Conservation (phyloP, 164 flowering plant species). For the Amborella trichopoda region DNA sequence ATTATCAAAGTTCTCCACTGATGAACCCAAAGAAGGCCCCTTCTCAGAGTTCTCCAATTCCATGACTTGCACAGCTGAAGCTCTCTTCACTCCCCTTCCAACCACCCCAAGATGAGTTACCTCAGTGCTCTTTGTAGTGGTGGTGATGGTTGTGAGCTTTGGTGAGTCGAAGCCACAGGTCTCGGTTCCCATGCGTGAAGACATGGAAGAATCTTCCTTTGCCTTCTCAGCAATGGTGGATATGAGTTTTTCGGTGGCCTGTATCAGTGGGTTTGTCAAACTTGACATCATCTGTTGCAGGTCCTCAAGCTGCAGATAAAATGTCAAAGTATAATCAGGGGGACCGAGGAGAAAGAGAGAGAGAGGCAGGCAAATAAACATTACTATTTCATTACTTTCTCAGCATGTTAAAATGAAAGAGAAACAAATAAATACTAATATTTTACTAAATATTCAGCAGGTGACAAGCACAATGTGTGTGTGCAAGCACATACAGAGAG, state of each 20-base stretch:
- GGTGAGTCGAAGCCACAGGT: conserved; percentile 37
- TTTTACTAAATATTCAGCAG: not conserved
- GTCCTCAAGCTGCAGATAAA: conserved; percentile 77
- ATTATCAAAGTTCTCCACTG: conserved; percentile 10
- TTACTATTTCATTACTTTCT: no score
- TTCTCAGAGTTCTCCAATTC: conserved; percentile 34
- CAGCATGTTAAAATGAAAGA: not conserved
- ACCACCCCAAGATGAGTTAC: conserved; percentile 92
- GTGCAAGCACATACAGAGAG: not conserved
- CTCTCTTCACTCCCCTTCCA: conserved; percentile 94
- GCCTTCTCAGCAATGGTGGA: conserved; percentile 12
- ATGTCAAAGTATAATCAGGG: not conserved
- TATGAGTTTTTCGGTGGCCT: conserved; percentile 16
- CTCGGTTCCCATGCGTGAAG: conserved; percentile 36
- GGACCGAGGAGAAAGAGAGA: no score
- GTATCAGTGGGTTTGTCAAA: no score
- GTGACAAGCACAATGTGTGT: not conserved
- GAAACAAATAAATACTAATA: not conserved
- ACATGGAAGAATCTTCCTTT: conserved; percentile 2
- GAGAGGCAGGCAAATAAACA: no score
- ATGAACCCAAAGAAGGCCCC: conserved; percentile 32
- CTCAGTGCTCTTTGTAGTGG: conserved; percentile 49
- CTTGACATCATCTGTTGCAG: conserved; percentile 33
- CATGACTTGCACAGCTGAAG: conserved; percentile 21
- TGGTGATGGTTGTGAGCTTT: conserved; percentile 39